A percentile compares a stretch with the other conserved stretches of the same genome.
Evolutionary conservation across 192 early-diverging fungal species (phyloP).

Genomic region (Podochytrium sp.): DNA sequence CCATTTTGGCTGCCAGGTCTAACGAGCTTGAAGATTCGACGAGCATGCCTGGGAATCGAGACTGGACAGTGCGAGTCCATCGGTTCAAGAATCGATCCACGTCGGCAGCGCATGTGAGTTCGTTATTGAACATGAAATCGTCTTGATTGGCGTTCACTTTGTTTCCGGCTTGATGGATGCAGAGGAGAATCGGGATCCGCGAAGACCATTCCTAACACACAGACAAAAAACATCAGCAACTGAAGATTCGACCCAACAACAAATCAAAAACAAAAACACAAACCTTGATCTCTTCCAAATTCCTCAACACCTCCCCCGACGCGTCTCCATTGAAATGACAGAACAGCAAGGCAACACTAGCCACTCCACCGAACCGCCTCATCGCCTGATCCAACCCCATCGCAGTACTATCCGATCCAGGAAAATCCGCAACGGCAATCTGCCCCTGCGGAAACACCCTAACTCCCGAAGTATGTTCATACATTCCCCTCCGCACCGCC

Average conservation of each 20-base stretch:
- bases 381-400: slow-evolving; percentile 37
- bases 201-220: slow-evolving; percentile 37
- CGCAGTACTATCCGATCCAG: slow-evolving; percentile 31
- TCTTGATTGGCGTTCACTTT: slow-evolving; percentile 33
- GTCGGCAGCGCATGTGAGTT: slow-evolving; percentile 29
- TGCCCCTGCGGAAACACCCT: slow-evolving; percentile 34
- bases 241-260: not conserved
- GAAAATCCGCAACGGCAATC: slow-evolving; percentile 37
- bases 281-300: slow-evolving; percentile 38
- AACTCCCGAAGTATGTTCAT: slow-evolving; percentile 37
- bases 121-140: slow-evolving; percentile 31
- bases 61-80: slow-evolving; percentile 30
- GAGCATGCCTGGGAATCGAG: slow-evolving; percentile 24
- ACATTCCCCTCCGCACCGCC: slow-evolving; percentile 30
- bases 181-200: slow-evolving; percentile 34
- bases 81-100: slow-evolving; percentile 35
- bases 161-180: slow-evolving; percentile 42
- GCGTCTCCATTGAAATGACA: slow-evolving; percentile 40
- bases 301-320: slow-evolving; percentile 33
- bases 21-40: slow-evolving; percentile 24
- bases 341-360: slow-evolving; percentile 34
- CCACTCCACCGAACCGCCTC: slow-evolving; percentile 38
- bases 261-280: not conserved
- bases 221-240: not conserved
- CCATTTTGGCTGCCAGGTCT: slow-evolving; percentile 2